Evolutionary conservation across 1,284 basidiomycete species (phyloP), one percentile per base, ranked within the genome.

Genomic region (Lignosus rhinocerotis): DNA sequence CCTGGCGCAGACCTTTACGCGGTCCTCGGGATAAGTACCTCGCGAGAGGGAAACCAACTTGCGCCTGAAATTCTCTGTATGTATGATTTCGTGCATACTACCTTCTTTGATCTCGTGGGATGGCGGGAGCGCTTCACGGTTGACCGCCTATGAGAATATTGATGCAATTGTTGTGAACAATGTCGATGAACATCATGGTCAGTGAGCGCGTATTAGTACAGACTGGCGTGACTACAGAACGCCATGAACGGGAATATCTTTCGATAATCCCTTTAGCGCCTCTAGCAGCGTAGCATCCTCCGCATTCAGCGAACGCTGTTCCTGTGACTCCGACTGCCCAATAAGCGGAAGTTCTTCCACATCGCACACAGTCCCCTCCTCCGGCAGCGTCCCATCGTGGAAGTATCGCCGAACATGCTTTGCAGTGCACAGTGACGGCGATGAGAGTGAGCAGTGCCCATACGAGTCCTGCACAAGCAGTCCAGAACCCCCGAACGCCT

Each of bases 351-450:
- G 42, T 19, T 57, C 61, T 30, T 66, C 65, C 41, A 59, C 53
- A 38, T 57, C 45, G 52, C 80, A 82, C 3, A 78, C 64, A 2
- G 77, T 77, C 1, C 72, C 78, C 16, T 70, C 69, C 17, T 67
- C 59, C 2, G 81, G 81, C 3, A 81, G 66, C 4, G 69, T 72
- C 0, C 80, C 80, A 16, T 74, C 62, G 7, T 69, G 59, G 59
- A 80, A 78, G 64, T 81, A 82, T 1, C 70, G 66, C 7, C 73
- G 72, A 31, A 83, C 64, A 53, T 76, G 61, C 45, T 69, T 69
- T 14, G 71, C 67, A 0, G 78, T 80, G 70, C 80, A 82, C 9
- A 76, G 53, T 2, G 80, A 81, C 2, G 77, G 73, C 12, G 71
- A 72, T 1, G 74, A 61, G 9, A 78, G 33, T 2, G 79, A 80